Evolutionary conservation across 164 flowering plant genomes (phyloP), one percentile per base, ranked within the genome.

Genomic region (Annona cherimola): DNA sequence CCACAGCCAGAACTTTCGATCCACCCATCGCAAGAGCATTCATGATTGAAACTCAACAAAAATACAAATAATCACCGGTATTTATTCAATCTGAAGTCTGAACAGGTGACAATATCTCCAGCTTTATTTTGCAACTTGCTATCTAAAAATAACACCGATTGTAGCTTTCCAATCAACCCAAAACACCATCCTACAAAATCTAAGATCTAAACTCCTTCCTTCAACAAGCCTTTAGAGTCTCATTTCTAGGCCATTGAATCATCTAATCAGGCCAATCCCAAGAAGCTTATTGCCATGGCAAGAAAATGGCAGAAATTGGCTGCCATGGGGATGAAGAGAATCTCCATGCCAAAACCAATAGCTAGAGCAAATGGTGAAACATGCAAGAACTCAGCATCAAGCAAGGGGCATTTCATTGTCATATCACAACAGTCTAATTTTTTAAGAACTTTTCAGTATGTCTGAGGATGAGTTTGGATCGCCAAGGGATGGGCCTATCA

Each of bases 401-500:
- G 62, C 3, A 68, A 71, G 62, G 79, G 81, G n/a, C 76, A 75
- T 63, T 83, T 80, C 73, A 80, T 77, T 55, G 76, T 83, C 69
- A 59, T 83, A 73, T 54, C 72, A 80, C 70, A 76, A 82, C 35
- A 81, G 72, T 65, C 83, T 83, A 5, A 80, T 82, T 35, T 80
- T 82, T 69, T 74, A 62, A 75, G 83, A 80, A 66, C 72, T 82
- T 14, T 63, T 82, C 60, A 79, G 74, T 55, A 76, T 80, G 85
- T 82, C 81, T 2, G 83, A 82, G 66, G 85, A 82, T 62, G 83
- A 82, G 81, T 82, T 74, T 45, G 83, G 83, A 14, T 70, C 68
- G 26, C 68, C 76, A 3, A 66, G 71, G 70, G 45, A 74, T 45
- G 84, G 84, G 2, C 84, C 83, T 40, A 68, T 82, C 3, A 67